A percentile compares a stretch with the other conserved stretches of the same genome.
Conservation (phyloP, 805 yeast species). For the Candida insectalens region DNA sequence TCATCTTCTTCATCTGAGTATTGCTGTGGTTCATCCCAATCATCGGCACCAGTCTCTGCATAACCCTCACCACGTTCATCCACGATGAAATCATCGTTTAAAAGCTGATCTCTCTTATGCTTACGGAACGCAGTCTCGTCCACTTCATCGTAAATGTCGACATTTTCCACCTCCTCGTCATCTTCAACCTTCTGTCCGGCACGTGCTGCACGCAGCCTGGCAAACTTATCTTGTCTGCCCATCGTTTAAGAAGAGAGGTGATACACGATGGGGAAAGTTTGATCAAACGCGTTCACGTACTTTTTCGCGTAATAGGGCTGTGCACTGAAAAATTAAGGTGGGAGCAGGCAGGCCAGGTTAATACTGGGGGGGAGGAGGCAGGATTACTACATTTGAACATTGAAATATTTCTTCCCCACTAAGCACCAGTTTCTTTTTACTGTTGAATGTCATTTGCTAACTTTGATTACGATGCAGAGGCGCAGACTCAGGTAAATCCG, state of each 20-base stretch:
- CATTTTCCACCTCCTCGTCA: constrained; percentile 36
- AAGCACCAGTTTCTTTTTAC: no score
- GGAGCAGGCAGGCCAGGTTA: neutral
- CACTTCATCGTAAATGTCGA: constrained; percentile 74
- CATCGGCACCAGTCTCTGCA: constrained; percentile 87
- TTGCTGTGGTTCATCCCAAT: constrained; percentile 58
- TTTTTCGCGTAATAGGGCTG: no score
- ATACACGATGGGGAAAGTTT: neutral
- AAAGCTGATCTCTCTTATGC: constrained; percentile 68
- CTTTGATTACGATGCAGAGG: constrained; percentile 31
- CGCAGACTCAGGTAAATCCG: constrained; percentile 24
- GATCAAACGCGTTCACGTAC: neutral
- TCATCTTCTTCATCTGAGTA: constrained; percentile 50
- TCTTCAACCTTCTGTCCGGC: constrained; percentile 42
- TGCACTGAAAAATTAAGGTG: no score
- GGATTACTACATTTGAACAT: no score
- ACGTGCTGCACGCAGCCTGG: constrained; percentile 55
- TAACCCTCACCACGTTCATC: constrained; percentile 93
- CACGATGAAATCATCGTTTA: constrained; percentile 88
- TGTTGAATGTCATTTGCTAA: constrained; percentile 54
- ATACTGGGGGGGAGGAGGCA: neutral
- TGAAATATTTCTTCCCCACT: neutral
- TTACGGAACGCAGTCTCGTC: constrained; percentile 72
- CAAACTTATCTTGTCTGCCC: constrained; percentile 34
- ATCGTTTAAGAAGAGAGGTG: constrained; percentile 3